phyloP scores from a whole-genome alignment of 2,329 filamentous ascomycete species.

The Pseudogymnoascus sp. region DNA sequence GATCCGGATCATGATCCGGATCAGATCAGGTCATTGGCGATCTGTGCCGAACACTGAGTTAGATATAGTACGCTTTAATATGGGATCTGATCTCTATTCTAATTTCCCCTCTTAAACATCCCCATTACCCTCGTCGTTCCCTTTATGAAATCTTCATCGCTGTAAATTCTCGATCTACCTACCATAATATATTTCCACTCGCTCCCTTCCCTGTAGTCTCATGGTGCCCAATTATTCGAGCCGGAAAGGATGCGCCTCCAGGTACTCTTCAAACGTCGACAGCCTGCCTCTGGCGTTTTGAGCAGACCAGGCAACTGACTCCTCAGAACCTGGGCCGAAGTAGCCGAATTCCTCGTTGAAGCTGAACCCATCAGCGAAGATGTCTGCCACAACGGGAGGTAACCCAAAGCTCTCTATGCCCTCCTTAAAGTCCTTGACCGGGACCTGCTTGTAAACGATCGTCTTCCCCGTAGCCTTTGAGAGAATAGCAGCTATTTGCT shows the following conservation, averaged over 20 bases:
- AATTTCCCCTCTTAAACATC: not conserved
- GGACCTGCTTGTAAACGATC: constrained; percentile 14
- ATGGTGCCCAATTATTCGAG: constrained; percentile 11
- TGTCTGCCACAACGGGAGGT: constrained; percentile 17
- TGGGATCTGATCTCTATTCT: not conserved
- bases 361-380: constrained; percentile 20
- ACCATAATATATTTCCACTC: not conserved
- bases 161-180: not conserved
- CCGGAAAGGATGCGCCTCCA: constrained; percentile 23
- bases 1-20: not conserved
- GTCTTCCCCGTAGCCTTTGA: constrained; percentile 15
- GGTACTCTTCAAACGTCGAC: constrained; percentile 30
- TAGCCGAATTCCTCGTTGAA: constrained; percentile 31
- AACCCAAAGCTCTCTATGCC: not conserved
- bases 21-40: not conserved
- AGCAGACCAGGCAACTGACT: constrained; percentile 27
- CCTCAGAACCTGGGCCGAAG: constrained; percentile 28
- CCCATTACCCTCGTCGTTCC: not conserved
- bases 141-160: not conserved
- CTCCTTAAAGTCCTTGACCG: not conserved
- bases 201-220: not conserved
- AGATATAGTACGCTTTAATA: not conserved
- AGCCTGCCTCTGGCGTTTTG: constrained; percentile 26
- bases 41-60: not conserved
- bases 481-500: constrained; percentile 12